Percentiles rank a stretch among this genome's conserved stretches.
These are phyloP conservation scores for Noccaea caerulescens DNA, from an alignment of 345 rosid genomes.

Conservation along the genomic window DNA sequence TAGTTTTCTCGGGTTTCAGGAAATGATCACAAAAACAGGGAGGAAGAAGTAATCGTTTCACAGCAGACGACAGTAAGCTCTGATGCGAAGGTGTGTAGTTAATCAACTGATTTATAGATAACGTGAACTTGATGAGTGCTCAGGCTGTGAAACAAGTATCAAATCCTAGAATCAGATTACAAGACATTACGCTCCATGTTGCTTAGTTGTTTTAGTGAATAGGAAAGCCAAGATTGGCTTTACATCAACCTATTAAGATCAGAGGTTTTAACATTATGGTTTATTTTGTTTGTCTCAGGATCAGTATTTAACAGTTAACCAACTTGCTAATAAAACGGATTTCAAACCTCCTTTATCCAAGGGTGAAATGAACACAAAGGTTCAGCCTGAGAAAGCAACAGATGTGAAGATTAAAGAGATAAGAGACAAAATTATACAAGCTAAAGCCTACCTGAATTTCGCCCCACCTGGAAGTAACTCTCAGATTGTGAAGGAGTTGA, in stretches of 20 bases:
- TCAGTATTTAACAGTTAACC: slow-evolving; percentile 38
- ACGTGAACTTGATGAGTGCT: slow-evolving; percentile 15
- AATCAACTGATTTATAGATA: not conserved
- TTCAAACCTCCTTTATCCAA: slow-evolving; percentile 42
- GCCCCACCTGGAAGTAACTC: slow-evolving; percentile 71
- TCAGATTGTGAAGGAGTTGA: slow-evolving; percentile 76
- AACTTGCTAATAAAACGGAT: slow-evolving; percentile 42
- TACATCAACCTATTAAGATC: slow-evolving; percentile 10
- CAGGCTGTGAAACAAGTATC: slow-evolving; percentile 12
- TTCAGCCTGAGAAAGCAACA: slow-evolving; percentile 37
- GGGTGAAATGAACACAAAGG: slow-evolving; percentile 53
- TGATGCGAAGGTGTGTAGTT: slow-evolving; percentile 50
- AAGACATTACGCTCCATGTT: slow-evolving; percentile 12
- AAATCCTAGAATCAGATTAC: slow-evolving; percentile 18
- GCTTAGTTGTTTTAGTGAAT: slow-evolving; percentile 19
- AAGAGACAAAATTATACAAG: slow-evolving; percentile 83
- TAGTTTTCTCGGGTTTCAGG: slow-evolving; percentile 49
- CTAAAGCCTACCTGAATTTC: slow-evolving; percentile 67
- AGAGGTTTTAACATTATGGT: not conserved
- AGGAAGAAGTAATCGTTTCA: slow-evolving; percentile 42
- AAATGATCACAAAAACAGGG: slow-evolving; percentile 44
- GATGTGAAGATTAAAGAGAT: slow-evolving; percentile 73
- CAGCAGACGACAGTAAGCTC: slow-evolving; percentile 42
- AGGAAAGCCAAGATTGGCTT: not conserved
- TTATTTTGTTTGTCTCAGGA: slow-evolving; percentile 50